Base-by-base conservation (phyloP, 345 rosid species). In the Ceriops tagal region DNA sequence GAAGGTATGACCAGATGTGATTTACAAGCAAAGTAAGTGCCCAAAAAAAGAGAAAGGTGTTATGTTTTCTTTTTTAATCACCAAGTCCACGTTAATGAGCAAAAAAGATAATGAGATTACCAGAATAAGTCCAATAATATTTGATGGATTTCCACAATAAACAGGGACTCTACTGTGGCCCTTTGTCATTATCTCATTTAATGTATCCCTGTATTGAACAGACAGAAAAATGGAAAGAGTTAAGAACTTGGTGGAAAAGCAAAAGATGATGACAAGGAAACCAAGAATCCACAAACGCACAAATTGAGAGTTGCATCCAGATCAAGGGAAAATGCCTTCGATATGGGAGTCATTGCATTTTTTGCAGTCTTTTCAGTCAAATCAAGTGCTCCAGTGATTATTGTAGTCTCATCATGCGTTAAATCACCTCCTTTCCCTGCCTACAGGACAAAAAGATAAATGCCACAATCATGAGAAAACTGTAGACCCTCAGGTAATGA, bases 111-210 rank as follows among this genome's bases (percentile, higher is more conserved):
- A 70, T 58, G 71, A 64, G 39, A 30, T 53, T 88, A 93, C 98
- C 91, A 93, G 84, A 76, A 93, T 77, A 65, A 93, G 91, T 58
- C 98, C 98, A 73, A 91, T 87, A 59, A 93, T 91, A 79, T 93
- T 89, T 58, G 73, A 77, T 0, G 91, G 91, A n/a, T 79, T 80
- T 65, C 83, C 87, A 53, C 70, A 73, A 78, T 88, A 91, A 68
- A 93, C 90, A 32, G 98, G 98, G 81, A 93, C 95, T 82, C 98
- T 81, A 81, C 98, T 93, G 75, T 91, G 98, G 56, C 98, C 98
- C 86, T 72, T 84, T 49, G 92, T 80, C 95, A 93, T 93, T 71
- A 93, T 87, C 32, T 80, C 83, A 80, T 91, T 91, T 80, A 93
- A 70, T 11, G 87, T 84, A 47, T 89, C 96, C 91, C 96, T 93